Evolutionary conservation across 192 early-diverging fungal genomes (phyloP), one percentile per base, ranked within the genome.

Genomic region (Backusella westeae): DNA sequence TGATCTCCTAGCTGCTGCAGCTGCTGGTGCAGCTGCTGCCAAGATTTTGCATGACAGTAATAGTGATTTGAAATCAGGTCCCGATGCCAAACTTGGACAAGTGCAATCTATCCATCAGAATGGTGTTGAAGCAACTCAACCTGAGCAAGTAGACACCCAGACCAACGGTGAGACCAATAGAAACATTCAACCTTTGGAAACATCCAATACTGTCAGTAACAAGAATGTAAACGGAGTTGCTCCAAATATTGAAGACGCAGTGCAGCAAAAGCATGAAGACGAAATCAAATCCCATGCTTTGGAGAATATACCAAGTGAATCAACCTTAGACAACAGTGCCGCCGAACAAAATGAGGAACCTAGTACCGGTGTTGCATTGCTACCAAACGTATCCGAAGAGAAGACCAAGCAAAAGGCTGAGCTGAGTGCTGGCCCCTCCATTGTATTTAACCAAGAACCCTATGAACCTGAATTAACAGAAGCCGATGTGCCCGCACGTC

Each of bases 381-480:
- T 63, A 63, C 23, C 56, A 26, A 63, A 63, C 26, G 1, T 4
- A 63, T 29, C 56, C 8, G 10, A 63, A 63, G 56, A 63, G 9
- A 63, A 63, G 56, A 29, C 21, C 10, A 29, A 12, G 12, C 23
- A 63, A 23, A 63, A 29, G 21, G 26, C 26, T 69, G 68, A 69
- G 23, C 38, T 69, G 10, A 69, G 35, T 23, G 12, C 38, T 39
- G 68, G 68, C 23, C 35, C 68, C 26, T 38, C 68, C 8, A 21
- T 69, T 21, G 68, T 69, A 39, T 69, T 69, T 69, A 23, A 35
- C 10, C 68, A 69, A 69, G 68, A 69, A 41, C 68, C 68, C 10
- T 35, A 69, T 35, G 68, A 69, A 21, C 68, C 36, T 8, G 56
- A 63, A 63, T 29, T 63, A 63, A 63, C 56, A 63, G 56, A 63